Base-by-base conservation (phyloP, 192 early-diverging fungal species). In the Backusella parvicylindrica region DNA sequence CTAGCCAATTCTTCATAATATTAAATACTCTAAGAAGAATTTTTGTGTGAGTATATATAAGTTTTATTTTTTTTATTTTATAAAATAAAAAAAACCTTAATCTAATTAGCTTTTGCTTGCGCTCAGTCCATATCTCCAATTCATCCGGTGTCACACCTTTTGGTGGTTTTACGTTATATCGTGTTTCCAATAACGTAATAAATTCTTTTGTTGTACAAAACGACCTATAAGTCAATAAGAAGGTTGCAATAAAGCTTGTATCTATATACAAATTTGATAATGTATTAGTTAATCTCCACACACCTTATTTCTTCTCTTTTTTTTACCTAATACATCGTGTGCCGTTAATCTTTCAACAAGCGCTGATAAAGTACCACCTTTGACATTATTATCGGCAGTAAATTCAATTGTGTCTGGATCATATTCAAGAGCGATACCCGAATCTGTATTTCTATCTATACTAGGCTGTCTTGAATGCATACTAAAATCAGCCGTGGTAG, bases 1-100 rank as follows among this genome's bases (percentile, higher is more conserved):
- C 96, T 12, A 97, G 79, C 96, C 96, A 98, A n/a, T 86, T 88
- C 84, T 96, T 97, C 79, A 97, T 87, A 64, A 96, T 84, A 75
- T 96, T 96, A 85, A 91, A 96, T 7, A 97, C 95, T 36, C 77
- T 76, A 64, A n/a, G 13, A 3, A 63, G 8, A 73, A 12, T 3
- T 11, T 16, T 41, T 13, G 11, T 41, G 1, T 83, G 21, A 73
- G 3, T 33, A 49, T 8, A 21, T 50, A n/a, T n/a, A 26, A 0
- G 7, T 13, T 60, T 60, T 26, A 8, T 60, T 60, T 21, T 30
- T 60, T n/a, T 21, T 41, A 7, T 36, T 41, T 41, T 38, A 36
- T 72, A 43, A 18, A 60, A 21, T 32, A 18, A 7, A 41, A 32
- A 40, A 47, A 50, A 77, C 76, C 95, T 92, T 69, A 96, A 84